Base-by-base conservation (phyloP, 129 eudicot genomes). In the Deinandra increscens region DNA sequence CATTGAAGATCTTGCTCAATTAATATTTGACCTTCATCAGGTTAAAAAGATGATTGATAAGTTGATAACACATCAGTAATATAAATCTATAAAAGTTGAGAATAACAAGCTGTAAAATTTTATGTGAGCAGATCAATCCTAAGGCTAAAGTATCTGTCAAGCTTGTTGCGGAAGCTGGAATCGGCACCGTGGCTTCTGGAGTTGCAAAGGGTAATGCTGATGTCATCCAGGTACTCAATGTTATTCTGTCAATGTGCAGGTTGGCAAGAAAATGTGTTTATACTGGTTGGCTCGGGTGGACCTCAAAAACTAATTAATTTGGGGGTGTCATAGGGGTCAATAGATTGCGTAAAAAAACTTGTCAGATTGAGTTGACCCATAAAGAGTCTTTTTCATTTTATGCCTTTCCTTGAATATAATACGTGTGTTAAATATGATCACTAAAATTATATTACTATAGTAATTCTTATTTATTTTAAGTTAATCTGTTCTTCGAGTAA, bases 191-290 rank as follows among this genome's bases (percentile, higher is more conserved):
- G 84, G 99, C 99, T 61, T 94, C 99, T 58, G 99, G 99, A 81
- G 99, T 94, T 69, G 97, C 99, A 31, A 94, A 94, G 99, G 99
- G 93, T 68, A 94, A 94, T 90, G 99, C 99, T 69, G 99, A 94
- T 48, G 53, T 94, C 44, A 94, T 94, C 64, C 97, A 94, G 99
- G 98, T 90, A 84, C 65, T 54, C 11, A 17, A 66, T 14, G 56
- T 53, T 19, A 9, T 36, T 62, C n/a, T 10, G n/a, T 54, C 60
- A 20, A 20, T 54, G 60, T 34, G 60, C 2, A 11, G 33, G 60
- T 50, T 50, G 56, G 26, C 17, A 50, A 15, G 56, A 17, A 17
- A 18, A 17, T 50, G 26, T 50, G 56, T 17, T 50, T 6, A 50
- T 10, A 50, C 4, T 4, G 12, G 26, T 50, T 50, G 56, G 56